A percentile compares a stretch with the other conserved stretches of the same genome.
phyloP scores from a whole-genome alignment of 1,284 basidiomycete genomes.

The Vanrija sp. region DNA sequence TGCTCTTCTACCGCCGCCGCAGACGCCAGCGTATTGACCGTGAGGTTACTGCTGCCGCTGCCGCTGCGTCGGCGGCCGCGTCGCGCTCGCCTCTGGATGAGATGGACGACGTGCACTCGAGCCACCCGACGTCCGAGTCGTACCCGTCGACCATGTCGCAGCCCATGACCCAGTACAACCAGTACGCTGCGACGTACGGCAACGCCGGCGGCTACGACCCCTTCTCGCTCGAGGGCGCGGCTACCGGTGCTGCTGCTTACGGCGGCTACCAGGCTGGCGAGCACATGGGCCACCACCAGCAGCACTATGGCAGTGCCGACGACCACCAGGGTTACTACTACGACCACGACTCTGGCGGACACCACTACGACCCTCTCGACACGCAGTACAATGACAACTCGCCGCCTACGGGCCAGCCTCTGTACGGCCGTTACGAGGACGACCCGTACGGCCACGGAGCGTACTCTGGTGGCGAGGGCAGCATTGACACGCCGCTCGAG shows the following conservation, averaged over 20 bases:
- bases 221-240: conserved; percentile 22
- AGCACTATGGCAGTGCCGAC: conserved; percentile 19
- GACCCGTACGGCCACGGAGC: conserved; percentile 24
- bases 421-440: conserved; percentile 5
- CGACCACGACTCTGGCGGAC: neutral
- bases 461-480: conserved; percentile 22
- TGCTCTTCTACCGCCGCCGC: conserved; percentile 46
- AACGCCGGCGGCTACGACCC: conserved; percentile 46
- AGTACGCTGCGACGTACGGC: conserved; percentile 42
- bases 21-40: conserved; percentile 47
- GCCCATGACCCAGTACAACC: conserved; percentile 48
- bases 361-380: neutral
- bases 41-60: conserved; percentile 50
- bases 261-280: conserved; percentile 13
- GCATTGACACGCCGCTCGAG: conserved; percentile 31
- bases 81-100: conserved; percentile 48
- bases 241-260: conserved; percentile 11
- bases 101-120: conserved; percentile 38
- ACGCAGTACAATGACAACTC: neutral
- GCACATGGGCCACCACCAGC: neutral
- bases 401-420: neutral
- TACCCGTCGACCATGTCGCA: conserved; percentile 43
- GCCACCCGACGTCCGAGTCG: conserved; percentile 32
- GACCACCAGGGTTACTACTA: neutral
- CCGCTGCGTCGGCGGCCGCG: conserved; percentile 41